Evolutionary conservation across 805 yeast genomes (phyloP).

Genomic region (Kodamaea nitidulidarum): DNA sequence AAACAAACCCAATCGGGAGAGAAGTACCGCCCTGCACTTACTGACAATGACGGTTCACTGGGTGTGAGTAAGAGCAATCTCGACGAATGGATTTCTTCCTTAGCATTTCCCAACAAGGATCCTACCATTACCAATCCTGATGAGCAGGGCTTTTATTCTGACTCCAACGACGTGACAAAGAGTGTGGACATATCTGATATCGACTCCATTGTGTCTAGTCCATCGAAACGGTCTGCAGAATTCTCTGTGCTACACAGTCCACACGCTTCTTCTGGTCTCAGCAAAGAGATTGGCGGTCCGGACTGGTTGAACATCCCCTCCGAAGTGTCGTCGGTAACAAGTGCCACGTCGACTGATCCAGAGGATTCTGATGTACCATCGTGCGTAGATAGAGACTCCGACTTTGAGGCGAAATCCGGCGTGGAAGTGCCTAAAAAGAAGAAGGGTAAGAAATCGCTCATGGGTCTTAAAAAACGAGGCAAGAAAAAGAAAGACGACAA

Average conservation of each 20-base stretch:
- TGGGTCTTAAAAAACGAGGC: conserved; percentile 12
- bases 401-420: no score
- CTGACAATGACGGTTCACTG: no score
- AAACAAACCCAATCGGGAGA: no score
- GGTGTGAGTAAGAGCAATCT: conserved; percentile 11
- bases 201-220: conserved; percentile 19
- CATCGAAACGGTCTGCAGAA: neutral
- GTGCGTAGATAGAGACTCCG: neutral
- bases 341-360: conserved; percentile 13
- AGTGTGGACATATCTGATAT: conserved; percentile 27
- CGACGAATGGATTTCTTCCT: conserved; percentile 25
- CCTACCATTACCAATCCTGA: conserved; percentile 18
- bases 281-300: neutral
- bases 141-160: conserved; percentile 40
- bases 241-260: neutral
- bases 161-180: conserved; percentile 15
- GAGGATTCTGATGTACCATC: conserved; percentile 10
- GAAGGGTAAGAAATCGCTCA: neutral
- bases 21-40: no score
- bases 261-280: neutral
- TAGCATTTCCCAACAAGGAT: conserved; percentile 22
- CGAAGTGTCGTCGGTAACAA: conserved; percentile 17
- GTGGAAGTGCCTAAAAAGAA: neutral
- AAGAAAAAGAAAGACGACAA: conserved; percentile 12
- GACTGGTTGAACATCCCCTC: neutral